These are phyloP conservation scores for Fusarium anguioides DNA, from an alignment of 2,329 filamentous ascomycete species.

Conservation along the genomic window DNA sequence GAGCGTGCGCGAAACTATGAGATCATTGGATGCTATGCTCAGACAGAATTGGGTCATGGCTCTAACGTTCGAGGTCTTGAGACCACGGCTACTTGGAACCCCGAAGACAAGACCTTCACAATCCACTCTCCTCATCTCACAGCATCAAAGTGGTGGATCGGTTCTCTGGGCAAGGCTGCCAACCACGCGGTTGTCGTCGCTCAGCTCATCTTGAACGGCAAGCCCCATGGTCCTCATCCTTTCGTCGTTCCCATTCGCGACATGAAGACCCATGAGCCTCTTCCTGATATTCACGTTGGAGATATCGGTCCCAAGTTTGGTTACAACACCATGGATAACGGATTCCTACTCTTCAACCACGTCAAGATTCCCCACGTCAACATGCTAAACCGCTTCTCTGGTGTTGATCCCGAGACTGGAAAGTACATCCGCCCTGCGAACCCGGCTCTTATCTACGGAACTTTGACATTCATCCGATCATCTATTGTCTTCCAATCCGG, in stretches of 20 bases:
- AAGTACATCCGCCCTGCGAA: constrained; percentile 75
- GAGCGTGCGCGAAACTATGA: constrained; percentile 75
- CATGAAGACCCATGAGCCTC: constrained; percentile 73
- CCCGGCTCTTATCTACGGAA: constrained; percentile 77
- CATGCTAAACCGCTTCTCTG: constrained; percentile 78
- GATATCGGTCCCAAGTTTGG: constrained; percentile 86
- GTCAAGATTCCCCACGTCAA: constrained; percentile 77
- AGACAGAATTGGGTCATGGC: constrained; percentile 83
- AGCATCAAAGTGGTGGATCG: constrained; percentile 87
- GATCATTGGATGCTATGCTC: constrained; percentile 82
- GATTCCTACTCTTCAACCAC: constrained; percentile 81
- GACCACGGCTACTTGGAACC: constrained; percentile 79
- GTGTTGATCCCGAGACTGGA: constrained; percentile 74
- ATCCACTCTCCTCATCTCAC: constrained; percentile 80
- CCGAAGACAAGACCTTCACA: constrained; percentile 77
- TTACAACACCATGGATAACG: constrained; percentile 86
- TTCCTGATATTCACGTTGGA: constrained; percentile 77
- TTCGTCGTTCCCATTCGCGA: constrained; percentile 82
- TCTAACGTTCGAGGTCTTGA: constrained; percentile 80
- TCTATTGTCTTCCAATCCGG: constrained; percentile 80
- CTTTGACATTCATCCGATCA: constrained; percentile 79
- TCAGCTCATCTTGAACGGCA: constrained; percentile 76
- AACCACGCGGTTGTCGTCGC: constrained; percentile 85
- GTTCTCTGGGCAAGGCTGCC: constrained; percentile 78
- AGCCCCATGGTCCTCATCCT: constrained; percentile 78